Base-by-base conservation (phyloP, 441 rosid species). In the Gossypium armourianum region DNA sequence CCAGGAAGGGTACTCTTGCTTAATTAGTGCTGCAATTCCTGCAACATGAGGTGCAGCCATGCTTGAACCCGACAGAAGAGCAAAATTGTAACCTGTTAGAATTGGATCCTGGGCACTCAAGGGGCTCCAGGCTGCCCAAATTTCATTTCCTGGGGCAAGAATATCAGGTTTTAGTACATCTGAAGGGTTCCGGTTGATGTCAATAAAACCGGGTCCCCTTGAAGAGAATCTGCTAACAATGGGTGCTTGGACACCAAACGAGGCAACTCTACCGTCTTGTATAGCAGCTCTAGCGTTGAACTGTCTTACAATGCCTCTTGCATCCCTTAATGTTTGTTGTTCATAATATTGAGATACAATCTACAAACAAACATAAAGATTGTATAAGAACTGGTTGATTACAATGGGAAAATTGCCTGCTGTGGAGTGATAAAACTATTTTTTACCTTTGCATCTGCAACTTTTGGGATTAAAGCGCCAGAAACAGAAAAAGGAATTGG, bases 41-140 rank as follows among this genome's bases (percentile, higher is more conserved):
- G 57, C 90, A 4, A 86, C 69, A 62, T 94, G 98, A 69, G 97
- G 96, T 21, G 96, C 75, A 0, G 97, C 97, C 98, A 91, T 91
- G 82, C 98, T 94, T 1, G 97, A 90, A 36, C 97, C 98, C 0
- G 98, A 94, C 59, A 90, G 50, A 56, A 94, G 71, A 0, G 97
- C 97, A 69, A 86, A 94, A 60, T 65, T 84, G 54, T 81, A 62
- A 49, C 97, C 98, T 93, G 60, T 26, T 8, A 90, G 75, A n/a
- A 80, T 28, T 9, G 92, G 90, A 17, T 94, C 90, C 1, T 70
- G 68, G 74, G 80, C 87, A 68, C 93, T 88, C 52, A 80, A 60
- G 7, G 82, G 88, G 55, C 87, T 84, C 93, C 93, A 86, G n/a
- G 93, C 93, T 0, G 87, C 91, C 91, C 93, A 88, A 23, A 86